phyloP scores from a whole-genome alignment of 73 alveolate species.

The Paramecium sonneborni region DNA sequence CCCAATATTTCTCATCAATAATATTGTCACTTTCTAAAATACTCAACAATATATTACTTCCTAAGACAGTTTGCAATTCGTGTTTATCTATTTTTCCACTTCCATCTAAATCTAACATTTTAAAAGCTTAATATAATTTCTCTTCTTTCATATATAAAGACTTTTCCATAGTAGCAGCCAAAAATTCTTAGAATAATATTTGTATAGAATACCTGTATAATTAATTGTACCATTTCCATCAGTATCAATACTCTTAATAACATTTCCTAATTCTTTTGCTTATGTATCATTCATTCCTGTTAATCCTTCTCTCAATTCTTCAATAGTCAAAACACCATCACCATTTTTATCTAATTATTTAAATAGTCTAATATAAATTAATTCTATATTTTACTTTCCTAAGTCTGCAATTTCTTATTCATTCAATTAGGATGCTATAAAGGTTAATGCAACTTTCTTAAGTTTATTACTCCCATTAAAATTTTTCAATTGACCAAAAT shows the following conservation, averaged over 20 bases:
- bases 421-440: constrained; percentile 60
- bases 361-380: constrained; percentile 22
- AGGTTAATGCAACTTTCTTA: constrained; percentile 68
- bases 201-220: constrained; percentile 37
- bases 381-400: constrained; percentile 26
- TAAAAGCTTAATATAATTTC: constrained; percentile 64
- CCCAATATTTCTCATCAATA: constrained; percentile 49
- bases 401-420: constrained; percentile 61
- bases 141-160: constrained; percentile 65
- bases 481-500: constrained; percentile 37
- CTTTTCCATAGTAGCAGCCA: constrained; percentile 72
- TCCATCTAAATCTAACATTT: constrained; percentile 68
- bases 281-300: constrained; percentile 30
- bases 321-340: constrained; percentile 73
- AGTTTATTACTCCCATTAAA: constrained; percentile 57
- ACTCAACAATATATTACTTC: neutral
- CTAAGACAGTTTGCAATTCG: constrained; percentile 57
- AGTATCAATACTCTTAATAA: constrained; percentile 64
- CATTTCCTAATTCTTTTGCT: constrained; percentile 41
- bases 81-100: constrained; percentile 67
- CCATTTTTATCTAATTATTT: constrained; percentile 67
- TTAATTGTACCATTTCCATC: constrained; percentile 72
- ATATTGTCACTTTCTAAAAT: neutral
- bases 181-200: constrained; percentile 46
- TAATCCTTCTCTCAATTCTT: constrained; percentile 70